Evolutionary conservation across 139 green algal species (phyloP).

Genomic region (Gonium pectorale): DNA sequence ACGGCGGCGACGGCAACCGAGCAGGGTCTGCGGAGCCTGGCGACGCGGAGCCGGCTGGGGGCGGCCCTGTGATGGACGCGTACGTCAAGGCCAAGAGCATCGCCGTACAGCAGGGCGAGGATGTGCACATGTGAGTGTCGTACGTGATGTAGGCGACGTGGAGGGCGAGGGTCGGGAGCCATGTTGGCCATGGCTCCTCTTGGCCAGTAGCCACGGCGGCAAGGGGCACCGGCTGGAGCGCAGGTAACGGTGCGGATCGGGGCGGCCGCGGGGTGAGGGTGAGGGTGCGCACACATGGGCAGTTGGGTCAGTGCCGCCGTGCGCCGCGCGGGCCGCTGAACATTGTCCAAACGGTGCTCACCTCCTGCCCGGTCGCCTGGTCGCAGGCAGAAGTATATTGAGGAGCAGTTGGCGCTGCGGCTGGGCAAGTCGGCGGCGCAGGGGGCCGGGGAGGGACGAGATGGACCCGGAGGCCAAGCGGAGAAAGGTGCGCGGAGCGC

Average conservation of each 20-base stretch:
- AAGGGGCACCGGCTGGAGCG: too few relatives aligned
- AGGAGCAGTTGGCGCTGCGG: constrained; percentile 29
- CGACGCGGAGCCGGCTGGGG: background rate
- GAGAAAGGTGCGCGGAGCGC: constrained; percentile 15
- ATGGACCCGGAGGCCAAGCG: constrained; percentile 33
- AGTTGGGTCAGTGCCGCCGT: background rate
- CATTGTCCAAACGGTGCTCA: background rate
- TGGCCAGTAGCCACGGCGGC: too few relatives aligned
- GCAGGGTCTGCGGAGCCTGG: constrained; percentile 9
- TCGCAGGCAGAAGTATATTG: constrained; percentile 43
- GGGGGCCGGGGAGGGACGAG: background rate
- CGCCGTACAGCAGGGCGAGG: constrained; percentile 17
- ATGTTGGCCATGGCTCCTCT: too few relatives aligned
- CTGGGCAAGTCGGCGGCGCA: constrained; percentile 21
- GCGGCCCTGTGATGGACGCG: constrained; percentile 4
- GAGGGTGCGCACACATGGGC: too few relatives aligned
- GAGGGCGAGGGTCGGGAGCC: background rate
- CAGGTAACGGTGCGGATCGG: too few relatives aligned
- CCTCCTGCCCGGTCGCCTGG: too few relatives aligned
- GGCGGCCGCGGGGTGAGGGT: too few relatives aligned
- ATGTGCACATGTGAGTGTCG: constrained; percentile 40
- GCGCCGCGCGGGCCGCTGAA: too few relatives aligned
- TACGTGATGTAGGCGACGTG: too few relatives aligned
- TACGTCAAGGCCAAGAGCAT: constrained; percentile 45
- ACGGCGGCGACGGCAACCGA: background rate